Conservation (phyloP, 192 early-diverging fungal genomes). For the Coemansia sp. region DNA sequence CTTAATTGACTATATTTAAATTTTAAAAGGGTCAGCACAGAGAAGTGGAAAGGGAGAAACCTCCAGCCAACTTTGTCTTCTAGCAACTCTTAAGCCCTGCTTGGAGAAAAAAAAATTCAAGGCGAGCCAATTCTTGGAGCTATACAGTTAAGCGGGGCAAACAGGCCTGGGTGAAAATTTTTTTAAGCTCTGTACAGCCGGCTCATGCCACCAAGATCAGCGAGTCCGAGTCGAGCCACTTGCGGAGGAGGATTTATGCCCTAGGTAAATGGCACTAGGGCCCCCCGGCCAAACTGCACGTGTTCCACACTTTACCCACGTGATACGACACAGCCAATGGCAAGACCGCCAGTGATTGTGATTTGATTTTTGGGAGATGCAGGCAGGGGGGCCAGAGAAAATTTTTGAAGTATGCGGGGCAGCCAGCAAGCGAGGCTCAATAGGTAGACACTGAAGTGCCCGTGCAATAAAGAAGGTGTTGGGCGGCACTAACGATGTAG, state of each 20-base stretch:
- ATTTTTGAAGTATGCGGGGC: conserved; percentile 17
- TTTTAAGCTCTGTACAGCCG: conserved; percentile 6
- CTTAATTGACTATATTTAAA: conserved; percentile 45
- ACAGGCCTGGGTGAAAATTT: conserved; percentile 16
- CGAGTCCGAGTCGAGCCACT: conserved; percentile 7
- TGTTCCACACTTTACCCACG: conserved; percentile 43
- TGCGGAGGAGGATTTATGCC: neutral
- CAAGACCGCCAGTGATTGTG: neutral
- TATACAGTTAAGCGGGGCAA: neutral
- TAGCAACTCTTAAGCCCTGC: conserved; percentile 22
- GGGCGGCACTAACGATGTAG: neutral
- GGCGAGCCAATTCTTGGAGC: neutral
- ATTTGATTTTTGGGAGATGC: conserved; percentile 30
- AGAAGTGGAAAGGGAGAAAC: conserved; percentile 51
- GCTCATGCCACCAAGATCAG: neutral
- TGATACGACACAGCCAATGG: conserved; percentile 32
- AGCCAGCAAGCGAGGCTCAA: neutral
- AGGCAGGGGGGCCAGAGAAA: conserved; percentile 45
- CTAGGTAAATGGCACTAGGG: conserved; percentile 13
- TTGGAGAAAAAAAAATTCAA: conserved; percentile 16
- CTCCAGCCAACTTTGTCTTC: conserved; percentile 13
- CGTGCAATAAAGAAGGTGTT: conserved; percentile 2
- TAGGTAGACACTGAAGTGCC: neutral
- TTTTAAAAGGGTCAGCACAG: conserved; percentile 46
- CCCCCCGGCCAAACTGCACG: conserved; percentile 37